phyloP scores from a whole-genome alignment of 768 basidiomycete genomes.

The Favolaschia claudopus region DNA sequence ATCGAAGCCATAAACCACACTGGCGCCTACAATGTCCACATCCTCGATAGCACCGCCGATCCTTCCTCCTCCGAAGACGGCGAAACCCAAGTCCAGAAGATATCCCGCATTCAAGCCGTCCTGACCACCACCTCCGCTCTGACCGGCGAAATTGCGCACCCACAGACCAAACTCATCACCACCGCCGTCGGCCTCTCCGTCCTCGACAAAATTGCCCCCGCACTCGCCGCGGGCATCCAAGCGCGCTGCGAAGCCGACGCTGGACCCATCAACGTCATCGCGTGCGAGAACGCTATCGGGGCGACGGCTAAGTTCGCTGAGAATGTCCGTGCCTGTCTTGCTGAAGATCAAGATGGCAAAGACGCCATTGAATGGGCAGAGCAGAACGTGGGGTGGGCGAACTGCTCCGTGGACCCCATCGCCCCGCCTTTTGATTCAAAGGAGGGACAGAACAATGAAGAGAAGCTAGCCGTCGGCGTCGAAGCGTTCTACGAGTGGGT shows the following conservation, averaged over 20 bases:
- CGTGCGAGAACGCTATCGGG: constrained; percentile 49
- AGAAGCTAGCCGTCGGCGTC: constrained; percentile 46
- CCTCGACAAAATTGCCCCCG: constrained; percentile 42
- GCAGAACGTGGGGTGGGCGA: constrained; percentile 46
- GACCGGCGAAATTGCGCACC: constrained; percentile 22
- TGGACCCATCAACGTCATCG: constrained; percentile 43
- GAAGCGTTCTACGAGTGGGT: constrained; percentile 51
- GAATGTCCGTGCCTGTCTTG: constrained; percentile 37
- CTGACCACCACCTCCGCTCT: constrained; percentile 22
- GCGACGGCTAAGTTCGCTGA: constrained; percentile 41
- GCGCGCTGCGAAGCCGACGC: constrained; percentile 32
- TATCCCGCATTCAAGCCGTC: constrained; percentile 23
- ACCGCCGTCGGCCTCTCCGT: constrained; percentile 46
- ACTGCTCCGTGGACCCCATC: constrained; percentile 52
- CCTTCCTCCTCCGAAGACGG: background rate
- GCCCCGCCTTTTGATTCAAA: constrained; percentile 29
- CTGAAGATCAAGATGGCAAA: too few species aligned
- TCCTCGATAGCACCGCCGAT: constrained; percentile 31
- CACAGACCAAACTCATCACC: constrained; percentile 39
- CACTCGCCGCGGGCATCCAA: constrained; percentile 42
- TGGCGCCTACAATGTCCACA: constrained; percentile 38
- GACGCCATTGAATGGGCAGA: constrained; percentile 36
- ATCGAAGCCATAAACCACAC: constrained; percentile 41
- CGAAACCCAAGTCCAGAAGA: constrained; percentile 4
- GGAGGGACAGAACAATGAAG: too few species aligned